Evolutionary conservation across 2,329 filamentous ascomycete genomes (phyloP).

Genomic region (Ploettnerulaceae sp.): DNA sequence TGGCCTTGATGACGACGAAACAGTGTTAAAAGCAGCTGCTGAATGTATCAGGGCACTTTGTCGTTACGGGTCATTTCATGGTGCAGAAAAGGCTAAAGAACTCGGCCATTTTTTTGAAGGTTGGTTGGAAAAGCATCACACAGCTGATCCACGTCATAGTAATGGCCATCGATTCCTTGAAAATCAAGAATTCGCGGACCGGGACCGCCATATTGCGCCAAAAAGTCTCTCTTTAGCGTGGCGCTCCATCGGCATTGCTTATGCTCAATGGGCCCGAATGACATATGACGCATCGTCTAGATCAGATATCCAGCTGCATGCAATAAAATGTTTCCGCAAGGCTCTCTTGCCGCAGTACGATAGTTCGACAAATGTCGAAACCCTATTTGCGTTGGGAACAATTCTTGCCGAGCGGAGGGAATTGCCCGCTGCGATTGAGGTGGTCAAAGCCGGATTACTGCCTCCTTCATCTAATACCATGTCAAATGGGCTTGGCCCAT

Average conservation of each 20-base stretch:
- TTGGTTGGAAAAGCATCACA: slow-evolving; percentile 61
- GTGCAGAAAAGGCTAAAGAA: slow-evolving; percentile 72
- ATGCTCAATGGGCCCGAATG: slow-evolving; percentile 80
- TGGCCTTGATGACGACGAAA: slow-evolving; percentile 73
- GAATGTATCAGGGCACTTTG: slow-evolving; percentile 78
- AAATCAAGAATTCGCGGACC: slow-evolving; percentile 15
- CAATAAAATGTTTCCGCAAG: slow-evolving; percentile 69
- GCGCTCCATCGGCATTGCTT: slow-evolving; percentile 78
- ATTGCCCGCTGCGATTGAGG: slow-evolving; percentile 72
- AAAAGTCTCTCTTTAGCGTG: slow-evolving; percentile 66
- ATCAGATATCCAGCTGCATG: slow-evolving; percentile 69
- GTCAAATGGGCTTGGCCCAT: slow-evolving; percentile 26
- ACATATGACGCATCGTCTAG: slow-evolving; percentile 72
- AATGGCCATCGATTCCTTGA: slow-evolving; percentile 15
- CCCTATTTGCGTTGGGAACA: slow-evolving; percentile 75
- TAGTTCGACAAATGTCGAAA: slow-evolving; percentile 64
- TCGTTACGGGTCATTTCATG: slow-evolving; percentile 68
- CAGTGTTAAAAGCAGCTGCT: slow-evolving; percentile 70
- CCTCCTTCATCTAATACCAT: slow-evolving; percentile 43
- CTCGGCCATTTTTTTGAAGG: slow-evolving; percentile 68
- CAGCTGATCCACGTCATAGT: slow-evolving; percentile 16
- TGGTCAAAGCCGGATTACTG: slow-evolving; percentile 71
- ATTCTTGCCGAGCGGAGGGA: slow-evolving; percentile 85
- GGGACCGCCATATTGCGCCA: slow-evolving; percentile 45
- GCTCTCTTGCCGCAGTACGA: slow-evolving; percentile 64